A percentile compares a stretch with the other conserved stretches of the same genome.
phyloP scores from a whole-genome alignment of 331 rosid genomes.

The Malus hybrid region DNA sequence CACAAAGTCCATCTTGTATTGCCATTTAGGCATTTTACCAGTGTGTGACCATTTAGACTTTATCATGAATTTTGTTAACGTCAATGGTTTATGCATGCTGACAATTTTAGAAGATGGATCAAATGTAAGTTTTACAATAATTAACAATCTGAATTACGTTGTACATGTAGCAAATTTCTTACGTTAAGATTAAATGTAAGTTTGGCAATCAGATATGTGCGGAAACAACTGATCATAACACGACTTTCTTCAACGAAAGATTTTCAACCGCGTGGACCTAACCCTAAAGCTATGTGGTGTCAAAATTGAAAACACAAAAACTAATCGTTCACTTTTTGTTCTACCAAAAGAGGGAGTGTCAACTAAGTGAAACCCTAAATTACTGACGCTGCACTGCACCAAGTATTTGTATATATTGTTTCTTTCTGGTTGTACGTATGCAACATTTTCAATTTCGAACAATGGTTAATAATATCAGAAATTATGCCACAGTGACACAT shows the following conservation, averaged over 20 bases:
- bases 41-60: not conserved
- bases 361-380: not conserved
- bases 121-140: no score
- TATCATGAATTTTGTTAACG: no score
- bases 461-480: not conserved
- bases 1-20: not conserved
- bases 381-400: not conserved
- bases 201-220: no score
- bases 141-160: no score
- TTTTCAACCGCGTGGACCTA: not conserved
- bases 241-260: not conserved
- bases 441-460: not conserved
- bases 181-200: no score
- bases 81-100: no score
- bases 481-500: not conserved
- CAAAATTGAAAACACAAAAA: not conserved
- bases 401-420: not conserved
- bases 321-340: not conserved
- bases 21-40: not conserved
- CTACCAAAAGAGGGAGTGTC: not conserved
- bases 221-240: no score
- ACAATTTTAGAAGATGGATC: no score
- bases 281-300: not conserved
- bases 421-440: not conserved
- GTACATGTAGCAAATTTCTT: no score